Conservation (phyloP, 495 filamentous ascomycete genomes). For the Podospora pseudopauciseta region DNA sequence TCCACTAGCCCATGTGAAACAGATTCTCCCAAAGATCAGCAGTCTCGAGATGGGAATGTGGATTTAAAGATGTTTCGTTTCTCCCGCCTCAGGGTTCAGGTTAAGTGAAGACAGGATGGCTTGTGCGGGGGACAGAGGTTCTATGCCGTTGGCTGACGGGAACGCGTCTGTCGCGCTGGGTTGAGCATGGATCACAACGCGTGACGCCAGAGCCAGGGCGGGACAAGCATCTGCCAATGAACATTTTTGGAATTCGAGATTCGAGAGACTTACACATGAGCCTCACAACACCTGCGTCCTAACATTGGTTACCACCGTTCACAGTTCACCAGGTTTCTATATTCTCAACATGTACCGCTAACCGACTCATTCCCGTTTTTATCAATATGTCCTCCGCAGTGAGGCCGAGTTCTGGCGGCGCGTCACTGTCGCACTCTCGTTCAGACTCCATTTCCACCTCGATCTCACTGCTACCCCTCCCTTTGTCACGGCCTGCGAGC, state of each 20-base stretch:
- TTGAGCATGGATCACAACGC: constrained; percentile 5
- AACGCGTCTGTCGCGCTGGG: constrained; percentile 6
- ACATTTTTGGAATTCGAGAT: not conserved
- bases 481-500: constrained; percentile 6
- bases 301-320: not conserved
- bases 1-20: not conserved
- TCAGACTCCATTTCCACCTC: constrained; percentile 9
- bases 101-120: not conserved
- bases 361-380: constrained; percentile 22
- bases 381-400: constrained; percentile 36
- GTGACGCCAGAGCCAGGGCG: constrained; percentile 16
- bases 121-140: not conserved
- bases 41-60: not conserved
- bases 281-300: not conserved
- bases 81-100: not conserved
- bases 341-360: constrained; percentile 15
- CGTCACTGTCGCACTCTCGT: constrained; percentile 11
- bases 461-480: constrained; percentile 14
- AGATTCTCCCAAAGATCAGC: not conserved
- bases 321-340: not conserved
- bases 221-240: constrained; percentile 6
- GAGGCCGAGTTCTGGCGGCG: constrained; percentile 33
- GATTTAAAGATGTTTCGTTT: not conserved
- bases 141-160: not conserved
- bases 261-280: not conserved